Percentiles rank a stretch among this genome's conserved stretches.
phyloP scores from a whole-genome alignment of 805 yeast genomes.

The Naumovozyma dairenensis region DNA sequence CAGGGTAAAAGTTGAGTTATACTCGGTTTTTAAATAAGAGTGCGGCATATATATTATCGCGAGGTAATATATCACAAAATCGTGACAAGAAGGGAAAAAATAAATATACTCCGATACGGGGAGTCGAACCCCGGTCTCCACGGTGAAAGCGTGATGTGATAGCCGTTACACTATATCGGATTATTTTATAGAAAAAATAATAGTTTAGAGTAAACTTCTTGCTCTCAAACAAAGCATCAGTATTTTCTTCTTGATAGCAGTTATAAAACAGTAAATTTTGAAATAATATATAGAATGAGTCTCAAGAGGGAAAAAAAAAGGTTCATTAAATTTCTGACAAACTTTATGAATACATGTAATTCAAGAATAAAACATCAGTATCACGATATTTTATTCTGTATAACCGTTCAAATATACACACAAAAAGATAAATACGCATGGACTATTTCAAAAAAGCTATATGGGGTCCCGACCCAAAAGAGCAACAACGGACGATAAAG shows the following conservation, averaged over 20 bases:
- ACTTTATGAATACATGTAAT: not conserved
- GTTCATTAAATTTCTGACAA: not conserved
- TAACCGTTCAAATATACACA: not conserved
- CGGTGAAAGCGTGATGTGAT: constrained; percentile 29
- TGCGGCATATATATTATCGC: not conserved
- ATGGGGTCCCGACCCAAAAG: constrained; percentile 96
- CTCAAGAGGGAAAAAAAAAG: not conserved
- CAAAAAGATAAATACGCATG: too few species aligned
- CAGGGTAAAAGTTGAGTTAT: too few species aligned
- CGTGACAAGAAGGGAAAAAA: not conserved
- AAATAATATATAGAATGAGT: not conserved
- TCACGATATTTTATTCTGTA: not conserved
- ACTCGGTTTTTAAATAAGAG: not conserved
- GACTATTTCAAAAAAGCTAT: constrained; percentile 76
- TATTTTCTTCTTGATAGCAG: too few species aligned
- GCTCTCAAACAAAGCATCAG: too few species aligned
- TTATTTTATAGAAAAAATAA: not conserved
- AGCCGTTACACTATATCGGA: constrained; percentile 31
- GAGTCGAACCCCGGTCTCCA: constrained; percentile 31
- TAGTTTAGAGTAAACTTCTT: not conserved
- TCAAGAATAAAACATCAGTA: not conserved
- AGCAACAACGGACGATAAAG: constrained; percentile 70
- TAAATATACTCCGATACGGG: constrained; percentile 24
- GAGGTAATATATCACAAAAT: constrained; percentile 1
- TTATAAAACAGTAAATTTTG: too few species aligned